These are phyloP conservation scores for Podospora fimiseda DNA, from an alignment of 495 filamentous ascomycete species.

Conservation along the genomic window DNA sequence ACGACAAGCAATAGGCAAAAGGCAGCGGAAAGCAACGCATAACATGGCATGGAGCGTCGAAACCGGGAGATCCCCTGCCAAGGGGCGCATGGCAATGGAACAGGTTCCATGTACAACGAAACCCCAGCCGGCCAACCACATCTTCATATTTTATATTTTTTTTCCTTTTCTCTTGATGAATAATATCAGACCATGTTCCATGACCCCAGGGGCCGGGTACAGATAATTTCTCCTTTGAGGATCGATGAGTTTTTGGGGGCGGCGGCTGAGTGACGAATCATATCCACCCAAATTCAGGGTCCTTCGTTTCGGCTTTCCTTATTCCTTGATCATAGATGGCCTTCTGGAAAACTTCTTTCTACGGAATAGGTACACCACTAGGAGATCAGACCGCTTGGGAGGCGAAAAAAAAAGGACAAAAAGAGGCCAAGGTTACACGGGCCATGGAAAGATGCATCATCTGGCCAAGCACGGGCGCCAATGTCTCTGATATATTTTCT, in stretches of 20 bases:
- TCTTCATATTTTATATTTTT: too few relatives aligned
- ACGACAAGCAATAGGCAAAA: neutral
- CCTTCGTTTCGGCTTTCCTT: neutral
- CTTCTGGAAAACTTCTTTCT: neutral
- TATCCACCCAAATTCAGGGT: neutral
- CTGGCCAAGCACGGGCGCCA: neutral
- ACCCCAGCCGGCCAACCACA: slow-evolving; percentile 1
- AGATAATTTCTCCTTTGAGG: too few relatives aligned
- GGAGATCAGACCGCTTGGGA: neutral
- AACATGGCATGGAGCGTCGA: neutral
- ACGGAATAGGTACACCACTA: neutral
- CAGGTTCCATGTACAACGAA: too few relatives aligned
- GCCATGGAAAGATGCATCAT: neutral
- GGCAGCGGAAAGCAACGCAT: neutral
- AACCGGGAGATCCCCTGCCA: slow-evolving; percentile 4
- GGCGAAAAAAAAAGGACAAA: neutral
- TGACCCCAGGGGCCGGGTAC: too few relatives aligned
- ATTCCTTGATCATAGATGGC: neutral
- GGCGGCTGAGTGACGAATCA: neutral
- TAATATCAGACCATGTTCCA: too few relatives aligned
- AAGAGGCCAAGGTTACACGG: neutral
- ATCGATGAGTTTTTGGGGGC: neutral
- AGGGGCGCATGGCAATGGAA: slow-evolving; percentile 1
- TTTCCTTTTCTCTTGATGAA: too few relatives aligned
- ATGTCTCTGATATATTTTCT: neutral